These are phyloP conservation scores for Physaria fendleri DNA, from an alignment of 345 rosid species.

Conservation along the genomic window DNA sequence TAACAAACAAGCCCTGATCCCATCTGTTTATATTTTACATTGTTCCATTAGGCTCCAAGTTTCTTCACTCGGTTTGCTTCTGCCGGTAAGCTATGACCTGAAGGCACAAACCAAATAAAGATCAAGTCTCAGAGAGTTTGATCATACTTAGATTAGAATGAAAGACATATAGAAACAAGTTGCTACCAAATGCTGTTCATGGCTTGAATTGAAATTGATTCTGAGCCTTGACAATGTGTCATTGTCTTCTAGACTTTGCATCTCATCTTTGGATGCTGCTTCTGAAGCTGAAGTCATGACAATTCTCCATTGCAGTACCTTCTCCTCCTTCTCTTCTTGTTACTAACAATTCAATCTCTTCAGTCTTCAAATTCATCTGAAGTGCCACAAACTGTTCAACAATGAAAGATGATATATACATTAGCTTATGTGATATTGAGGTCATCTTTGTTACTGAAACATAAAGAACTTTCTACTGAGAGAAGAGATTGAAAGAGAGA, in stretches of 20 bases:
- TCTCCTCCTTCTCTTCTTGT: constrained; percentile 37
- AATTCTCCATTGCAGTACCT: constrained; percentile 8
- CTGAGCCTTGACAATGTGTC: constrained; percentile 32
- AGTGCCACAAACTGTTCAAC: constrained; percentile 60
- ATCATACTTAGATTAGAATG: background rate
- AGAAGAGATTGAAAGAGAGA: constrained; percentile 30
- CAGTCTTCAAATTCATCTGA: constrained; percentile 52
- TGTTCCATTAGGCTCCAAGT: constrained; percentile 15
- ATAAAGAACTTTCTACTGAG: background rate
- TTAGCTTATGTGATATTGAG: background rate
- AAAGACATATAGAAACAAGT: background rate
- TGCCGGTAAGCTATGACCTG: constrained; percentile 27
- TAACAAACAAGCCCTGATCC: constrained; percentile 19
- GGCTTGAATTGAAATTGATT: constrained; percentile 22
- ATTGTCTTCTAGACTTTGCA: constrained; percentile 50
- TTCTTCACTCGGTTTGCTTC: constrained; percentile 26
- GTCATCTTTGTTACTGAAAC: background rate
- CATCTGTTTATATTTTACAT: constrained; percentile 16
- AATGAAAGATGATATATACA: constrained; percentile 12
- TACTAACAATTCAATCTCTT: constrained; percentile 62
- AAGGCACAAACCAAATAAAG: background rate
- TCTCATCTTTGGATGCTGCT: constrained; percentile 33
- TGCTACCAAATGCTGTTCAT: constrained; percentile 29
- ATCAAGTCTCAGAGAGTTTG: constrained; percentile 11
- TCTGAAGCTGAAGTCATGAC: constrained; percentile 8